A percentile compares a stretch with the other conserved stretches of the same genome.
Evolutionary conservation across 768 basidiomycete species (phyloP).

Genomic region (Coprinellus aureogranulatus): DNA sequence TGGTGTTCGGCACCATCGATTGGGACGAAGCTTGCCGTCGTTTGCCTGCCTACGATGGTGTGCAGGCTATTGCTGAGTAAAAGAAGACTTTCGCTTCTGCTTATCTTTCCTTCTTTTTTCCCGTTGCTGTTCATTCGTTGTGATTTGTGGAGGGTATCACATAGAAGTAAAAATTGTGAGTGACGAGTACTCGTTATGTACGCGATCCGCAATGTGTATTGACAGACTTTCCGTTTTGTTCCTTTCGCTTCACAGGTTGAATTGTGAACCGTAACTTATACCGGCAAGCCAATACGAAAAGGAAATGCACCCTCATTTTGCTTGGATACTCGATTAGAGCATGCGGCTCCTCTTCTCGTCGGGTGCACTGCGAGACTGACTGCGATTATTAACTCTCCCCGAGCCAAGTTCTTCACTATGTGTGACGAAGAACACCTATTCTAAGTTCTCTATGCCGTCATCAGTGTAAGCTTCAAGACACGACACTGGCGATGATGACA

Average conservation of each 20-base stretch:
- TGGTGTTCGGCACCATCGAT: constrained; percentile 70
- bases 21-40: constrained; percentile 75
- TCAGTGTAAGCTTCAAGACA: too few relatives aligned
- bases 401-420: too few relatives aligned
- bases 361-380: too few relatives aligned
- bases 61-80: constrained; percentile 73
- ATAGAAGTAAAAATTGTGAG: constrained; percentile 1
- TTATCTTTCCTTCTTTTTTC: neutral
- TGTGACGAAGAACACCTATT: too few relatives aligned
- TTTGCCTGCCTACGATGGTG: constrained; percentile 81
- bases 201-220: neutral
- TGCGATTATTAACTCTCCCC: too few relatives aligned
- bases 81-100: neutral
- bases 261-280: too few relatives aligned
- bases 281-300: neutral
- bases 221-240: neutral
- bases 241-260: too few relatives aligned
- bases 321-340: too few relatives aligned
- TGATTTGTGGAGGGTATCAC: neutral
- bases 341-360: too few relatives aligned
- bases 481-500: too few relatives aligned
- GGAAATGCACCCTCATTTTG: neutral
- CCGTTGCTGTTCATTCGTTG: neutral
- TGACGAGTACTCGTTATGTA: neutral
- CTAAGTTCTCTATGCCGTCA: too few relatives aligned